Evolutionary conservation across 306 rosid genomes (phyloP).

Genomic region (Styphnolobium japonicum): DNA sequence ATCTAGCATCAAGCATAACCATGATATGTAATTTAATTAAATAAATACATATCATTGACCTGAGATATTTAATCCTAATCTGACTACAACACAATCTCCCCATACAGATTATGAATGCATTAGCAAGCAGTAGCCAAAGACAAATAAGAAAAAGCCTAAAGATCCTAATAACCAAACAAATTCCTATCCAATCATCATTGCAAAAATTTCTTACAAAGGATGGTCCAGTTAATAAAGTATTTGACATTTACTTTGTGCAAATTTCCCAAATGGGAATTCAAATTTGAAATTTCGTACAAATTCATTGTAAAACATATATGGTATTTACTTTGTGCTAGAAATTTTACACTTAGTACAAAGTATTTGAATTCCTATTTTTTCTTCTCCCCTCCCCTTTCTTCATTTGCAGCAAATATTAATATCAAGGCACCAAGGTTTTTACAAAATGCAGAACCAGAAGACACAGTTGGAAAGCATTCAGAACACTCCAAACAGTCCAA

Average conservation of each 20-base stretch:
- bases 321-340: not conserved
- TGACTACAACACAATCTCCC: not conserved
- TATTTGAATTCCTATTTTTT: not conserved
- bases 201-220: not conserved
- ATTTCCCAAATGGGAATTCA: no score
- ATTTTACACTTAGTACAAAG: not conserved
- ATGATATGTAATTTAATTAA: not conserved
- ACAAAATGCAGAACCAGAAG: not conserved
- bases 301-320: no score
- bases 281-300: no score
- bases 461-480: not conserved
- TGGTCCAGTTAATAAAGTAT: not conserved
- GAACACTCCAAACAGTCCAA: not conserved
- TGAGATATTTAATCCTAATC: not conserved
- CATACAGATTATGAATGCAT: not conserved
- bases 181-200: not conserved
- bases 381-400: not conserved
- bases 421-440: not conserved
- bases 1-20: constrained; percentile 14
- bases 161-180: not conserved
- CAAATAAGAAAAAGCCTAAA: not conserved
- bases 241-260: not conserved
- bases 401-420: no score
- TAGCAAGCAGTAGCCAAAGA: not conserved
- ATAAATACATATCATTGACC: not conserved